A percentile compares a stretch with the other conserved stretches of the same genome.
Evolutionary conservation across 2,329 filamentous ascomycete genomes (phyloP).

Genomic region (Ambrosiella xylebori): DNA sequence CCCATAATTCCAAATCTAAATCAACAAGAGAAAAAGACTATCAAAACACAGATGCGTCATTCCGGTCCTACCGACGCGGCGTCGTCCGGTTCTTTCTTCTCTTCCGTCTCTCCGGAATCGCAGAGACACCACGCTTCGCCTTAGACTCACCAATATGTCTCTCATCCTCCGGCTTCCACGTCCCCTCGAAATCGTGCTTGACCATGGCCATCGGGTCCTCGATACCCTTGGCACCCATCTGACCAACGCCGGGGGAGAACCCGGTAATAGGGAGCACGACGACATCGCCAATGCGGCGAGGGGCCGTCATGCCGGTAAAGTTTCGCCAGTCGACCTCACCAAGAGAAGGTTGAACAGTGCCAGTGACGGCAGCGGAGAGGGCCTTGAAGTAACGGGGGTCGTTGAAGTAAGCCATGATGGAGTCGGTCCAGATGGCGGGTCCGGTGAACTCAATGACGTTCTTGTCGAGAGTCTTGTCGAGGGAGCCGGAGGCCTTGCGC

Average conservation of each 20-base stretch:
- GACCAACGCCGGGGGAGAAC: slow-evolving; percentile 84
- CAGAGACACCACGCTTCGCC: not conserved
- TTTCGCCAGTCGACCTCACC: slow-evolving; percentile 68
- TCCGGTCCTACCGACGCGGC: not conserved
- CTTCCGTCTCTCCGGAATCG: slow-evolving; percentile 1
- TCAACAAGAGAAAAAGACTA: not conserved
- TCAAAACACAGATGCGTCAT: not conserved
- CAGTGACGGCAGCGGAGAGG: slow-evolving; percentile 30
- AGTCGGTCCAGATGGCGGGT: slow-evolving; percentile 86
- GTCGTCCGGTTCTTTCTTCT: not conserved
- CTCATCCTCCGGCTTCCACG: slow-evolving; percentile 58
- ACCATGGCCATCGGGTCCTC: slow-evolving; percentile 96
- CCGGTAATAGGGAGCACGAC: slow-evolving; percentile 89
- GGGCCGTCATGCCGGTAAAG: slow-evolving; percentile 70
- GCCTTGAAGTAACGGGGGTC: slow-evolving; percentile 58
- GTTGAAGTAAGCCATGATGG: slow-evolving; percentile 85
- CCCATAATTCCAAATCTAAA: not conserved
- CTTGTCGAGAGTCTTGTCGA: slow-evolving; percentile 42
- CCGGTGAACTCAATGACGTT: slow-evolving; percentile 87
- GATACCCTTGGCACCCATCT: slow-evolving; percentile 77
- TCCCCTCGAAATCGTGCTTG: slow-evolving; percentile 93
- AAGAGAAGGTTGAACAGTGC: slow-evolving; percentile 40
- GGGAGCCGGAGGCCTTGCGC: slow-evolving; percentile 48
- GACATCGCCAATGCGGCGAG: slow-evolving; percentile 84
- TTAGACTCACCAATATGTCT: slow-evolving; percentile 44